A percentile compares a stretch with the other conserved stretches of the same genome.
Evolutionary conservation across 176 grass and related monocot genomes (phyloP).

Genomic region (Urochloa ruziziensis): DNA sequence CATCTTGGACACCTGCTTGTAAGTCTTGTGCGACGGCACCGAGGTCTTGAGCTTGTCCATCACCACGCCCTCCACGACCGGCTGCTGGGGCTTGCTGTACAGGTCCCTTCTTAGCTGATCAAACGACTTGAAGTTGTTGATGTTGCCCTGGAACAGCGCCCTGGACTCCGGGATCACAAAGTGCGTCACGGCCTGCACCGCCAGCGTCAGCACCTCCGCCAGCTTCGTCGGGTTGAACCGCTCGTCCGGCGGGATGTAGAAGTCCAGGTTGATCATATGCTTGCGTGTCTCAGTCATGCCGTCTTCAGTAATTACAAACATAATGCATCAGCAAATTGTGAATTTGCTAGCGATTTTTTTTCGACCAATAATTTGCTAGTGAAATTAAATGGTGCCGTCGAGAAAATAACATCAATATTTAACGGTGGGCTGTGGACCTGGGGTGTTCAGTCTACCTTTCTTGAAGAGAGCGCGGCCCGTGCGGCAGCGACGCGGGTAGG

Average conservation of each 20-base stretch:
- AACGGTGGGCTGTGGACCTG: background rate
- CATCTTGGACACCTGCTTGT: constrained; percentile 52
- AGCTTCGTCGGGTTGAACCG: constrained; percentile 83
- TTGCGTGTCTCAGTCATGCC: constrained; percentile 60
- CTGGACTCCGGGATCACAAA: constrained; percentile 69
- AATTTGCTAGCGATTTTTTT: no score
- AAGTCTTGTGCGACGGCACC: constrained; percentile 55
- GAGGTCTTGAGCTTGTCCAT: constrained; percentile 68
- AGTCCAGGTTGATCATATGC: constrained; percentile 76
- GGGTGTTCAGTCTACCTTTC: constrained; percentile 2
- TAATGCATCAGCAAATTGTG: background rate
- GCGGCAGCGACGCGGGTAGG: constrained; percentile 81
- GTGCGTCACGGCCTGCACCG: constrained; percentile 73
- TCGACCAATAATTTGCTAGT: no score
- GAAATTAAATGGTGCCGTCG: background rate
- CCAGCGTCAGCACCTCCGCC: constrained; percentile 56
- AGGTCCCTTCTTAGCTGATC: constrained; percentile 66
- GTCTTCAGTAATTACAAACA: constrained; percentile 28
- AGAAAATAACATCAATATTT: background rate
- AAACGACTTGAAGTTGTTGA: constrained; percentile 60
- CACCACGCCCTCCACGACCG: constrained; percentile 28
- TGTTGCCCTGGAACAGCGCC: constrained; percentile 48
- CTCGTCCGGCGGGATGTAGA: constrained; percentile 90
- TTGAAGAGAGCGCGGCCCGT: constrained; percentile 63
- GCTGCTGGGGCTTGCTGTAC: constrained; percentile 33